Conservation (phyloP, 441 rosid genomes). For the Corymbia citriodora region DNA sequence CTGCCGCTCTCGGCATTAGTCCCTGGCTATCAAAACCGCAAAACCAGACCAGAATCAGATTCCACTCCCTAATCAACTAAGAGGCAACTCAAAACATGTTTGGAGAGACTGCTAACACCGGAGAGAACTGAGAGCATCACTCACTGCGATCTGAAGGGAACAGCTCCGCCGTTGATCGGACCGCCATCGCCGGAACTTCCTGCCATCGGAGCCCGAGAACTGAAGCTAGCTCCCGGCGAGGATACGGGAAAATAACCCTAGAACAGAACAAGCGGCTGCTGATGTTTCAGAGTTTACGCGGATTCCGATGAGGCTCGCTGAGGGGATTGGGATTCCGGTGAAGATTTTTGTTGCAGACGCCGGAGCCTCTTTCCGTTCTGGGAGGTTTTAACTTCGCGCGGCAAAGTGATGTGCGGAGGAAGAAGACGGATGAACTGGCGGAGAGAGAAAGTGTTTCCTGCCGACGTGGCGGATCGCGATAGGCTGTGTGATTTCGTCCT, state of each 20-base stretch:
- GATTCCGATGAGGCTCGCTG: background rate
- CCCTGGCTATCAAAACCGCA: background rate
- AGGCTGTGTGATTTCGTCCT: background rate
- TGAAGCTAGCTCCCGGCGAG: background rate
- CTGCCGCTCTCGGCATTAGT: fast-evolving
- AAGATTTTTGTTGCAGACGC: background rate
- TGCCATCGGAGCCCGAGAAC: background rate
- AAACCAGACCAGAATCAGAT: background rate
- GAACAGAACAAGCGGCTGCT: background rate
- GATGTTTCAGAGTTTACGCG: background rate
- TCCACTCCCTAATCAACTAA: background rate
- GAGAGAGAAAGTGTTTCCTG: background rate
- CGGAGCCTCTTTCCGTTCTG: background rate
- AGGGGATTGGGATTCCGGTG: background rate
- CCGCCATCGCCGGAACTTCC: background rate
- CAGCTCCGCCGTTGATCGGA: background rate
- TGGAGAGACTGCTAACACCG: no score
- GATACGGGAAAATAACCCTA: background rate
- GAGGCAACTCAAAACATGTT: no score
- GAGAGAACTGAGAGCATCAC: background rate
- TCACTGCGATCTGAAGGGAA: background rate
- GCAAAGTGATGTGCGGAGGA: background rate
- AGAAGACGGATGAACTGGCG: background rate
- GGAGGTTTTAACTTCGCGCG: background rate
- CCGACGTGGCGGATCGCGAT: background rate